A percentile compares a stretch with the other conserved stretches of the same genome.
phyloP scores from a whole-genome alignment of 148 eudicot genomes.

The Rhododendron mucronatum region DNA sequence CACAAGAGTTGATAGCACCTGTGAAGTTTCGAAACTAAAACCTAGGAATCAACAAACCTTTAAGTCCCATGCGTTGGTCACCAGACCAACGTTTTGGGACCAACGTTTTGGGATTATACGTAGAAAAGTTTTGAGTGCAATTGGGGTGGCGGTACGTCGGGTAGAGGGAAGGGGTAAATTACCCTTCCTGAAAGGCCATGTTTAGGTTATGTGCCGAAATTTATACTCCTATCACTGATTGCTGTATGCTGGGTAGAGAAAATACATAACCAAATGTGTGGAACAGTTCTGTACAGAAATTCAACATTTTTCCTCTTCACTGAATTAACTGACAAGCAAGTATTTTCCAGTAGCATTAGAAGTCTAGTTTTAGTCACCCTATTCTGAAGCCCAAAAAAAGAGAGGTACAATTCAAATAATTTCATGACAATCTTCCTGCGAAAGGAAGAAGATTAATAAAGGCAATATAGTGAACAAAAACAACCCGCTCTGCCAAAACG shows the following conservation, averaged over 20 bases:
- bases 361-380: not conserved
- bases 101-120: not conserved
- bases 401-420: not conserved
- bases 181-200: not conserved
- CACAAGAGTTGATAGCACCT: not conserved
- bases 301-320: not conserved
- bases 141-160: not conserved
- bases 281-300: not conserved
- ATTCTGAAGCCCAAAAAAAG: not conserved
- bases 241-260: not conserved
- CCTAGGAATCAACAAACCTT: not conserved
- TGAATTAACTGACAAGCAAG: not conserved
- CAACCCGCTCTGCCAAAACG: not conserved
- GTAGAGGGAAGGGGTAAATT: not conserved
- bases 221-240: not conserved
- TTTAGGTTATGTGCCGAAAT: not conserved
- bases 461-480: not conserved
- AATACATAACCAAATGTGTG: not conserved
- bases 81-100: not conserved
- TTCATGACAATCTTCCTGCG: not conserved
- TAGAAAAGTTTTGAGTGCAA: not conserved
- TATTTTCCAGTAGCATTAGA: not conserved
- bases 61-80: not conserved
- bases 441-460: not conserved
- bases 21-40: not conserved